Evolutionary conservation across 371 early-diverging fungal species (phyloP).

Genomic region (Mortierella polycephala): DNA sequence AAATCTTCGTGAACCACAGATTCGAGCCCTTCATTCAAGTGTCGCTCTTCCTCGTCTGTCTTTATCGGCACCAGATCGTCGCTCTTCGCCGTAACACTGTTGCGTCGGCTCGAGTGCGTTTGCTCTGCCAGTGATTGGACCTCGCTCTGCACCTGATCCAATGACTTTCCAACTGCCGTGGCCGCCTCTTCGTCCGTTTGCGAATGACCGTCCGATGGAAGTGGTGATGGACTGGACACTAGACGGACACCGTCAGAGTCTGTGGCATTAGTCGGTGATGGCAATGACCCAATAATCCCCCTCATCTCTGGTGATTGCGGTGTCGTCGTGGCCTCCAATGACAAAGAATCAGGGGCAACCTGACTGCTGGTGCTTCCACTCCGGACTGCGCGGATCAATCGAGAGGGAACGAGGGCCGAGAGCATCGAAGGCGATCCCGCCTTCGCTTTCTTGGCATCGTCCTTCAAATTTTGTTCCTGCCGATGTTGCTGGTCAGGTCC

Average conservation of each 20-base stretch:
- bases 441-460: conserved; percentile 20
- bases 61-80: conserved; percentile 20
- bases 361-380: conserved; percentile 32
- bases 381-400: conserved; percentile 48
- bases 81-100: conserved; percentile 9
- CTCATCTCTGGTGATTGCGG: conserved; percentile 33
- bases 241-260: conserved; percentile 13
- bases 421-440: conserved; percentile 47
- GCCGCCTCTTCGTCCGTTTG: conserved; percentile 28
- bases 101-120: conserved; percentile 2
- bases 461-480: conserved; percentile 12
- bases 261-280: conserved; percentile 10
- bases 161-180: conserved; percentile 5
- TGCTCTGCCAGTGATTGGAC: background rate
- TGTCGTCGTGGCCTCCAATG: background rate
- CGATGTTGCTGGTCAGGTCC: conserved; percentile 9
- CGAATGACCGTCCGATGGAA: conserved; percentile 8
- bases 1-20: conserved; percentile 10
- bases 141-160: background rate
- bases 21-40: background rate
- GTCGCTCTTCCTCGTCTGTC: conserved; percentile 20
- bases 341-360: background rate
- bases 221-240: conserved; percentile 17
- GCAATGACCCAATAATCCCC: conserved; percentile 7
- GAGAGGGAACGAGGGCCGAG: conserved; percentile 45